Conservation (phyloP, 352 stramenopile species). For the Phytopythium sindhum region DNA sequence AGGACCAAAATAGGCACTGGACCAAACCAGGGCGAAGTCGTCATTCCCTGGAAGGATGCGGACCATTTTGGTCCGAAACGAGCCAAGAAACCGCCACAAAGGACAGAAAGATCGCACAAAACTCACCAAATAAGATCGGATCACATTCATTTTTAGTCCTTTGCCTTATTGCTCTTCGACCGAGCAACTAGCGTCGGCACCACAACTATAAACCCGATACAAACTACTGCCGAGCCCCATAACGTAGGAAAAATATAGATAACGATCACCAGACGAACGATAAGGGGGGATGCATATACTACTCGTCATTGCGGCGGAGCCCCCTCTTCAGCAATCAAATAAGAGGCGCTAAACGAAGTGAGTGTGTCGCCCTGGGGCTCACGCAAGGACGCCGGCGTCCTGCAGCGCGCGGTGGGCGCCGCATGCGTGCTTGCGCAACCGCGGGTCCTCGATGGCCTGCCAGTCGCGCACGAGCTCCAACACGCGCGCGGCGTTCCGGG, state of each 20-base stretch:
- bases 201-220: not conserved
- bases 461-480: slow-evolving; percentile 69
- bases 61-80: not conserved
- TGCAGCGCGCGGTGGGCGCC: slow-evolving; percentile 75
- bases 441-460: slow-evolving; percentile 80
- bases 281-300: slow-evolving; percentile 4
- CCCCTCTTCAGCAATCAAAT: slow-evolving; percentile 1
- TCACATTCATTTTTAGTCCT: not conserved
- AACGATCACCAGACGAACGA: not conserved
- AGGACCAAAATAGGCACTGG: not conserved
- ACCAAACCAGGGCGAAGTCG: not conserved
- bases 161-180: not conserved
- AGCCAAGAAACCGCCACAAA: too few relatives aligned
- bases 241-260: not conserved
- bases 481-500: slow-evolving; percentile 50
- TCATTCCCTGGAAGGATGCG: too few relatives aligned
- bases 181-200: not conserved
- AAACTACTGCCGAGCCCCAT: not conserved
- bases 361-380: slow-evolving; percentile 9
- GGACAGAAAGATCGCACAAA: not conserved
- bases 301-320: not conserved
- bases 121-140: not conserved
- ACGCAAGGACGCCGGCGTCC: slow-evolving; percentile 73
- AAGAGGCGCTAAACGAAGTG: not conserved
- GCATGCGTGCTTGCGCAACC: slow-evolving; percentile 84